Conservation (phyloP, 2,329 filamentous ascomycete species). For the Xylariaceae sp. region DNA sequence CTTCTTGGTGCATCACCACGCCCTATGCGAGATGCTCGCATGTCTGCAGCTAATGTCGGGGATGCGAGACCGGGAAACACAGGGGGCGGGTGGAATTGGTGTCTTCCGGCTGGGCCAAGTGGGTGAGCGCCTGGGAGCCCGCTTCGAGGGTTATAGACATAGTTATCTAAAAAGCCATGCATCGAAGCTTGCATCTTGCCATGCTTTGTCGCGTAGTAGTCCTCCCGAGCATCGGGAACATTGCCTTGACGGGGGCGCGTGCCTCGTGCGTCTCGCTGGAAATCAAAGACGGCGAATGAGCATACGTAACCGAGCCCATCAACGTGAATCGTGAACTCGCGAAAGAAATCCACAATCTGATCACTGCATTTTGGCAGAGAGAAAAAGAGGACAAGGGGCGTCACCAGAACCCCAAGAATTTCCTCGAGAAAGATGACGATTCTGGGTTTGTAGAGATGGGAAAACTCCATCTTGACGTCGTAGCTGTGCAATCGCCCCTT, state of each 20-base stretch:
- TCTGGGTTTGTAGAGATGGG: slow-evolving; percentile 86
- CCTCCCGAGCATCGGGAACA: slow-evolving; percentile 68
- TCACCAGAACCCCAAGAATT: slow-evolving; percentile 85
- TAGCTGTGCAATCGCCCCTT: slow-evolving; percentile 84
- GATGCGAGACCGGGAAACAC: slow-evolving; percentile 68
- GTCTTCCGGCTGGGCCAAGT: slow-evolving; percentile 44
- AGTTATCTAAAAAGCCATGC: slow-evolving; percentile 91
- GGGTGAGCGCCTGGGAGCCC: slow-evolving; percentile 59
- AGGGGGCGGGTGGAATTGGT: slow-evolving; percentile 70
- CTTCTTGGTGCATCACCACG: slow-evolving; percentile 44
- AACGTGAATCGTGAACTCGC: slow-evolving; percentile 95
- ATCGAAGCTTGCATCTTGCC: slow-evolving; percentile 98
- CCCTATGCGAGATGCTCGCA: slow-evolving; percentile 49
- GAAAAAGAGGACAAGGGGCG: slow-evolving; percentile 82
- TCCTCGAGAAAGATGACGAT: slow-evolving; percentile 90
- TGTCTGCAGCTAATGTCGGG: slow-evolving; percentile 53
- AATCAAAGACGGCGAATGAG: slow-evolving; percentile 95
- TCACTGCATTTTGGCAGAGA: slow-evolving; percentile 85
- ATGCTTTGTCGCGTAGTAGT: slow-evolving; percentile 93
- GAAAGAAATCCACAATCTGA: slow-evolving; percentile 94
- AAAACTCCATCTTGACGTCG: slow-evolving; percentile 87
- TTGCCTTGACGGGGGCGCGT: slow-evolving; percentile 37
- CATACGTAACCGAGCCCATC: slow-evolving; percentile 95
- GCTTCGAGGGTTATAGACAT: slow-evolving; percentile 69
- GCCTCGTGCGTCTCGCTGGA: slow-evolving; percentile 69